phyloP scores from a whole-genome alignment of 176 grass and related monocot genomes.

The Hsuehochloa calcarea region DNA sequence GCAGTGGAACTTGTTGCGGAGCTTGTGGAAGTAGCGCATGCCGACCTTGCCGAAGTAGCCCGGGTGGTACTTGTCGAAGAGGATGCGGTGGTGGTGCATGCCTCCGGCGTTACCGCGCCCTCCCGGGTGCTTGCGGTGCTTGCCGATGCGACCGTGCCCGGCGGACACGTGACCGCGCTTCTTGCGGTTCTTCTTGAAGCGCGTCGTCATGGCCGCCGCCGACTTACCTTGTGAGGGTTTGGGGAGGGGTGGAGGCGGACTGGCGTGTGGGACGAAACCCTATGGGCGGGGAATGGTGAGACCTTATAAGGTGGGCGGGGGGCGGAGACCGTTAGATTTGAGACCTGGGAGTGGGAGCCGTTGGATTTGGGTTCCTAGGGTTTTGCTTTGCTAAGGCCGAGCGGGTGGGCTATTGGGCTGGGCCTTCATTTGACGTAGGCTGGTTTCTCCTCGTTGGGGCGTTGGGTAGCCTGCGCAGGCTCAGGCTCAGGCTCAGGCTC shows the following conservation, averaged over 20 bases:
- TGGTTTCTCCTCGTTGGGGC: no score
- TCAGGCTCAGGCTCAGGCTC: no score
- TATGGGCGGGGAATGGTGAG: not conserved
- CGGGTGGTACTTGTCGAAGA: conserved; percentile 95
- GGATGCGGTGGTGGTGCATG: conserved; percentile 97
- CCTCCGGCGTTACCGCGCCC: conserved; percentile 92
- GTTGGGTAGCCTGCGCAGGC: no score
- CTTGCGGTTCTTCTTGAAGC: conserved; percentile 94
- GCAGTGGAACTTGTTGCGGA: conserved; percentile 79
- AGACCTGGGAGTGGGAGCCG: not conserved
- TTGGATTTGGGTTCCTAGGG: conserved; percentile 32
- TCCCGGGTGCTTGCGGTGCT: conserved; percentile 95
- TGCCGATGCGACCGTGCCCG: conserved; percentile 83
- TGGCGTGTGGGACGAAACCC: conserved; percentile 32
- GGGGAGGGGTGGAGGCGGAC: conserved; percentile 21
- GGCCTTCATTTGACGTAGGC: not conserved
- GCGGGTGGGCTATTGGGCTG: not conserved
- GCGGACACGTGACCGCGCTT: conserved; percentile 89
- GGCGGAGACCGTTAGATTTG: conserved; percentile 22
- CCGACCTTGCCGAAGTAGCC: conserved; percentile 96
- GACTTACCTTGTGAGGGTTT: conserved; percentile 38
- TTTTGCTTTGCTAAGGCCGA: not conserved
- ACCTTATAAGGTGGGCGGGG: conserved; percentile 7
- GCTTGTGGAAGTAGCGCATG: conserved; percentile 95
- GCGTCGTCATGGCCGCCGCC: conserved; percentile 69